Evolutionary conservation across 768 basidiomycete species (phyloP).

Genomic region (Lactarius deliciosus): DNA sequence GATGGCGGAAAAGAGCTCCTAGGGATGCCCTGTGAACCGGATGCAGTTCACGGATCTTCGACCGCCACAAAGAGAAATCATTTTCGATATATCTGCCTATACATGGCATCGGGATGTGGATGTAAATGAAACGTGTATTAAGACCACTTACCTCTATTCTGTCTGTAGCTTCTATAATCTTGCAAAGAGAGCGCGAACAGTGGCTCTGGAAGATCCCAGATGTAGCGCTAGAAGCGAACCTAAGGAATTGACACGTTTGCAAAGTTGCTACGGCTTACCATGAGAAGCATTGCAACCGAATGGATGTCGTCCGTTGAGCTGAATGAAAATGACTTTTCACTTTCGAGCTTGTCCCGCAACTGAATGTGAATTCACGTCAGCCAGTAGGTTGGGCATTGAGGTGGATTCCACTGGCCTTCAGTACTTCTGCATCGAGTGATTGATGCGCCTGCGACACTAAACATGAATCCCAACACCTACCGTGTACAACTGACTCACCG

Average conservation of each 20-base stretch:
- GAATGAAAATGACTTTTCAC: background rate
- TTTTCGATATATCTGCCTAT: background rate
- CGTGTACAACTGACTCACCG: background rate
- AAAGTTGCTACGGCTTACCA: background rate
- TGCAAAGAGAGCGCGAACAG: background rate
- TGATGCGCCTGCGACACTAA: background rate
- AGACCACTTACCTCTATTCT: background rate
- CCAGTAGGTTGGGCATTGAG: background rate
- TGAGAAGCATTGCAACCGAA: background rate
- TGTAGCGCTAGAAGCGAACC: background rate
- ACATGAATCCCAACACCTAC: background rate
- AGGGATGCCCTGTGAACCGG: background rate
- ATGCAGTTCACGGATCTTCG: background rate
- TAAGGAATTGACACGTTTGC: background rate
- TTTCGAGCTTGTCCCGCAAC: background rate
- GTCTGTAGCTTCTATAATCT: background rate
- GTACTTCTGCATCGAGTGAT: background rate
- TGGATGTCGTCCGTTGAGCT: background rate
- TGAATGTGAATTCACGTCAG: background rate
- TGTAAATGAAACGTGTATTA: background rate
- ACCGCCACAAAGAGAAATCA: background rate
- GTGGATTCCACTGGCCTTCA: background rate
- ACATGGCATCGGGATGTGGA: background rate
- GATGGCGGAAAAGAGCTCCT: background rate
- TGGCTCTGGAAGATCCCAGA: background rate